Evolutionary conservation across 1,284 basidiomycete genomes (phyloP).

Genomic region (Thelephora terrestris): DNA sequence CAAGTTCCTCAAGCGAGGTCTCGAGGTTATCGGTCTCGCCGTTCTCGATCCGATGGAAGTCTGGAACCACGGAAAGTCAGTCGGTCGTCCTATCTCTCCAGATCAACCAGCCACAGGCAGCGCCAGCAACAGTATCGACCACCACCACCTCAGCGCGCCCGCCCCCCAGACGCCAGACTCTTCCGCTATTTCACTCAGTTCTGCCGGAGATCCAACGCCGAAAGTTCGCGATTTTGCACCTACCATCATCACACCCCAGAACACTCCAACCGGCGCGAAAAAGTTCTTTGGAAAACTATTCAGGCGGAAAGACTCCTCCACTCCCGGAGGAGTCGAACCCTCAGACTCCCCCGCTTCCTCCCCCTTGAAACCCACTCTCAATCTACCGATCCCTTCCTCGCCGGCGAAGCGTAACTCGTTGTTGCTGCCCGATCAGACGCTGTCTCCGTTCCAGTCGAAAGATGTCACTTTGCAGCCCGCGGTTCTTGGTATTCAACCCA

Average conservation of each 20-base stretch:
- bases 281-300: constrained; percentile 70
- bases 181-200: constrained; percentile 7
- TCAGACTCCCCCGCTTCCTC: constrained; percentile 4
- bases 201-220: constrained; percentile 18
- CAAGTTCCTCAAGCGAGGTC: constrained; percentile 75
- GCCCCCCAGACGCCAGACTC: constrained; percentile 8
- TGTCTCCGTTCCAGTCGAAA: constrained; percentile 13
- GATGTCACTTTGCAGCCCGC: constrained; percentile 35
- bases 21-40: constrained; percentile 76
- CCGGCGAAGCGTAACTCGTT: constrained; percentile 7
- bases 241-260: constrained; percentile 15
- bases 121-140: neutral
- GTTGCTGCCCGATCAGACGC: neutral
- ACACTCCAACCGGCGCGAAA: constrained; percentile 31
- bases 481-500: constrained; percentile 56
- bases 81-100: constrained; percentile 11
- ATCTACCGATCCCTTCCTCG: constrained; percentile 13
- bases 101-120: neutral
- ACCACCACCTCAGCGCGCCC: neutral
- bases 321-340: neutral
- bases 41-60: constrained; percentile 79
- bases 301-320: constrained; percentile 40
- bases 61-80: constrained; percentile 27
- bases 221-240: constrained; percentile 21
- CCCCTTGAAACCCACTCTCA: constrained; percentile 9